phyloP scores from a whole-genome alignment of 140 eudicot species.

The Bidens hawaiensis region DNA sequence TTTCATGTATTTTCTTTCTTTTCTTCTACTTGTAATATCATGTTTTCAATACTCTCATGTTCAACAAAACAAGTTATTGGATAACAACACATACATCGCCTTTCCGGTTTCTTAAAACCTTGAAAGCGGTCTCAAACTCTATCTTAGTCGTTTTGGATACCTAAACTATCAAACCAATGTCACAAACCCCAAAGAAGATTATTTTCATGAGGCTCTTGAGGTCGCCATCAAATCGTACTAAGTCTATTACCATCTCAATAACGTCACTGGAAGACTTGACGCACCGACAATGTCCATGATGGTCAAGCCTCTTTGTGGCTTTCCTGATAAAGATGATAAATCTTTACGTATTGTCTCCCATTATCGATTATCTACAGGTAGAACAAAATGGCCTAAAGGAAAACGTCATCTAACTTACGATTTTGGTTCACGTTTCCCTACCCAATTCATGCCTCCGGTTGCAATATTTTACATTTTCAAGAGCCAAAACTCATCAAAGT shows the following conservation, averaged over 20 bases:
- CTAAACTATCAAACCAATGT: constrained; percentile 20
- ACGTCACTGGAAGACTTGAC: constrained; percentile 36
- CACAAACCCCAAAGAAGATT: constrained; percentile 16
- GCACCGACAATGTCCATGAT: constrained; percentile 25
- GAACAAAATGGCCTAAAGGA: constrained; percentile 33
- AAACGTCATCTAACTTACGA: constrained; percentile 29
- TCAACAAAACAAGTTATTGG: neutral
- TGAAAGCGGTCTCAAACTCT: constrained; percentile 28
- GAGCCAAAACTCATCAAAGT: constrained; percentile 6
- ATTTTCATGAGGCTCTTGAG: constrained; percentile 40
- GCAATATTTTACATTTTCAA: too few relatives aligned
- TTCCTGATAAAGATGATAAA: constrained; percentile 18
- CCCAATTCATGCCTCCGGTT: constrained; percentile 16
- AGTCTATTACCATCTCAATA: constrained; percentile 35
- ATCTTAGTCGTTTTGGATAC: constrained; percentile 36
- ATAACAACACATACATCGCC: constrained; percentile 15
- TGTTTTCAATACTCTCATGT: constrained; percentile 3
- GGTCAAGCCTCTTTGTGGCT: constrained; percentile 48
- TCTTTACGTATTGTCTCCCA: constrained; percentile 22
- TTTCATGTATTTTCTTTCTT: constrained; percentile 18
- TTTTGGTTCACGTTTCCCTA: constrained; percentile 25
- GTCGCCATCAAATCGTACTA: too few relatives aligned
- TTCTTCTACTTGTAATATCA: neutral
- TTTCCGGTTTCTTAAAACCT: constrained; percentile 26
- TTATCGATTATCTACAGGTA: constrained; percentile 23